Evolutionary conservation across 2,329 filamentous ascomycete genomes (phyloP).

Genomic region (Mycocentrospora acerina): DNA sequence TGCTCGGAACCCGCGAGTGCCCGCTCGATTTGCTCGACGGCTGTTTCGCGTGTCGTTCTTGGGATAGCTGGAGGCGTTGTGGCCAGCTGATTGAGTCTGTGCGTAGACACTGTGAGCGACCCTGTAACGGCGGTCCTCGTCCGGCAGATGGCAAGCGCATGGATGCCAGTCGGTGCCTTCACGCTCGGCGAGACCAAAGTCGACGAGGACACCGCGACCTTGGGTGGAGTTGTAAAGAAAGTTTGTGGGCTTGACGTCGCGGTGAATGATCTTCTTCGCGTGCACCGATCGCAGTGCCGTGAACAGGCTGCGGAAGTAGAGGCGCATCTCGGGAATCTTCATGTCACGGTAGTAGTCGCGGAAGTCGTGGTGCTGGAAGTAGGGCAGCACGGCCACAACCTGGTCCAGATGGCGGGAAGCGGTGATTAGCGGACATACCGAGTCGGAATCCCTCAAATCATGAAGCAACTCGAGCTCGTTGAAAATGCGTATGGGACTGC

Average conservation of each 20-base stretch:
- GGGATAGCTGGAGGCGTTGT: constrained; percentile 67
- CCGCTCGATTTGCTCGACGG: constrained; percentile 87
- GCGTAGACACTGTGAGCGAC: constrained; percentile 61
- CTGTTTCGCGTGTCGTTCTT: constrained; percentile 88
- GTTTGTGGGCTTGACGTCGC: constrained; percentile 97
- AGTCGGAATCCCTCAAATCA: constrained; percentile 77
- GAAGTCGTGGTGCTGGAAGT: constrained; percentile 95
- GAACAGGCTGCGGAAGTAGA: constrained; percentile 88
- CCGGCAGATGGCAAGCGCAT: constrained; percentile 75
- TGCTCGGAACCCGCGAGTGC: constrained; percentile 91
- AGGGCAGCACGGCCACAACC: constrained; percentile 90
- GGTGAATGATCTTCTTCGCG: constrained; percentile 79
- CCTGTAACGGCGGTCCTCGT: constrained; percentile 60
- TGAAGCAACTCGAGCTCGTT: constrained; percentile 95
- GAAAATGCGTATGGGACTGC: constrained; percentile 86
- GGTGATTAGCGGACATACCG: constrained; percentile 93
- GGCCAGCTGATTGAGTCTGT: constrained; percentile 49
- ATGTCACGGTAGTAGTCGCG: constrained; percentile 91
- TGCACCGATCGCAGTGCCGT: constrained; percentile 83
- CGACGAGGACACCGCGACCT: constrained; percentile 87
- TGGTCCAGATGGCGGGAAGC: constrained; percentile 95
- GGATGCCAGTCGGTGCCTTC: constrained; percentile 71
- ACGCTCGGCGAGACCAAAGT: constrained; percentile 91
- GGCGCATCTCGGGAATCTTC: constrained; percentile 78
- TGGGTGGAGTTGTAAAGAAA: constrained; percentile 86